Evolutionary conservation across 257 asterid genomes (phyloP), one percentile per base, ranked within the genome.

Genomic region (Anisodus tanguticus): DNA sequence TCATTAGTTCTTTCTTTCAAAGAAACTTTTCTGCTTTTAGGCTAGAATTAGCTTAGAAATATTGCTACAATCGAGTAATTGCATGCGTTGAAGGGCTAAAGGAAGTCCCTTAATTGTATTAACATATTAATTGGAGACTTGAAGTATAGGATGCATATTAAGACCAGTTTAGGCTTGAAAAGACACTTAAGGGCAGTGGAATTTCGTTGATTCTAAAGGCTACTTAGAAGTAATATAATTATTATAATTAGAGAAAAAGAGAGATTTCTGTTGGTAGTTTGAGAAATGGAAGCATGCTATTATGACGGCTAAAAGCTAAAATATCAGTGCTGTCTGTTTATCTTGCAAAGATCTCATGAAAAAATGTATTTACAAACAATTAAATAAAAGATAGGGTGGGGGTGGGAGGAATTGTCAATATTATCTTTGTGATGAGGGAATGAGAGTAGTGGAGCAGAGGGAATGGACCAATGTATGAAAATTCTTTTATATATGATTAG

Each of bases 151-250:
- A 62, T 69, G 22, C 77, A 70, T 70, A 9, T 41, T 9, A 41
- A 37, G 54, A 69, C 9, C 11, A 13, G 31, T 69, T 63, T 49
- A 71, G 39, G 64, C 49, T 76, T 9, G 81, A 22, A 51, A 82
- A 22, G 85, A 16, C n/a, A 79, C 43, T 8, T 43, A 51, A 74
- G 53, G 39, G 51, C 0, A 57, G 62, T 87, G 86, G 82, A 84
- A 84, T 80, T 84, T 84, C 89, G 74, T 39, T 19, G 83, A 53
- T 78, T 76, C 86, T 55, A 85, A 87, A 84, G 83, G 87, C 62
- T 82, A 66, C 72, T 85, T 43, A 58, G 64, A 6, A 4, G 26
- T 58, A 68, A 70, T 47, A 49, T 62, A 6, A 76, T 53, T 53
- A 76, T 76, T 53, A 76, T 76, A 26, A 76, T 76, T 66, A 4